Evolutionary conservation across 768 basidiomycete genomes (phyloP).

Genomic region (Candolleomyces efflorescens): DNA sequence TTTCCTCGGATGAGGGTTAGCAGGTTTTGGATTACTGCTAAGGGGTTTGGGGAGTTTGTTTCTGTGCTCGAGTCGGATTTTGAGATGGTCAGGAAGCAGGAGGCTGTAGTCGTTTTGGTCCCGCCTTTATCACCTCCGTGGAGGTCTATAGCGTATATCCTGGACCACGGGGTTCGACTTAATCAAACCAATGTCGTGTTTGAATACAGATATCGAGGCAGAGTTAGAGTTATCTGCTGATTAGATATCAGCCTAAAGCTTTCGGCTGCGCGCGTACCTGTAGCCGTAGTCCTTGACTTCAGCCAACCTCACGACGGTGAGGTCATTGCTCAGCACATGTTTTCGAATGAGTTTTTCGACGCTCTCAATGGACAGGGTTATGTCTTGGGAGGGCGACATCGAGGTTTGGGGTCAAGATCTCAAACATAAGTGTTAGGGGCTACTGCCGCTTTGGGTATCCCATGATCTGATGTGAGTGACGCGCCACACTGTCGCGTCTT

Average conservation of each 20-base stretch:
- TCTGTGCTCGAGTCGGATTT: constrained; percentile 2
- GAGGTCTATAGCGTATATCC: constrained; percentile 21
- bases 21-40: constrained; percentile 34
- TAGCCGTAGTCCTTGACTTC: constrained; percentile 21
- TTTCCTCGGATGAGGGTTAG: constrained; percentile 36
- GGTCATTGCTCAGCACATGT: constrained; percentile 5
- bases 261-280: constrained; percentile 12
- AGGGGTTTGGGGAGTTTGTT: constrained; percentile 30
- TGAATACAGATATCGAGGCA: no score
- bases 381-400: not conserved
- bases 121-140: constrained; percentile 4
- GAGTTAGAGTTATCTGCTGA: no score
- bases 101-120: not conserved
- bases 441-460: no score
- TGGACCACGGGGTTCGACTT: constrained; percentile 17
- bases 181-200: no score
- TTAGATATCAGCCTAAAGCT: not conserved
- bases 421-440: no score
- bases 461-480: no score
- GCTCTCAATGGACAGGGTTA: constrained; percentile 2
- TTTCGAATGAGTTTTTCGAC: constrained; percentile 8
- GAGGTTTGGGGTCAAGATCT: not conserved
- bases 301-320: constrained; percentile 10
- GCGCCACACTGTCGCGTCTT: no score
- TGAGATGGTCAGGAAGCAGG: constrained; percentile 29